Evolutionary conservation across 1,284 basidiomycete genomes (phyloP).

Genomic region (Fereydounia khargensis): DNA sequence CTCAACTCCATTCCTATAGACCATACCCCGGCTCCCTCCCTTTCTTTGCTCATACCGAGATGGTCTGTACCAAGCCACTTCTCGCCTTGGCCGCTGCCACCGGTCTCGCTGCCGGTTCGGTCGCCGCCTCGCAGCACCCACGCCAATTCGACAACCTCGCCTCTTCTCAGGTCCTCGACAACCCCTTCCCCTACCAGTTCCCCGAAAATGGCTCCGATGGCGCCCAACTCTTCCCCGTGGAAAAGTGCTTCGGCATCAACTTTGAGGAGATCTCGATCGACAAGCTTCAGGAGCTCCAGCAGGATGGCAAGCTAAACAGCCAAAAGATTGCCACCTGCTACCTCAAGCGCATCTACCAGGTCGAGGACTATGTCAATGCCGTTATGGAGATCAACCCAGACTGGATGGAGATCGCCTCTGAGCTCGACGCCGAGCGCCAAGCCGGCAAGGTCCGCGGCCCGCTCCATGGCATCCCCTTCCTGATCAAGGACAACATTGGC

Average conservation of each 20-base stretch:
- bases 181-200: background rate
- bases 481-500: slow-evolving; percentile 71
- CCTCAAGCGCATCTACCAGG: slow-evolving; percentile 69
- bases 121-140: too few relatives aligned
- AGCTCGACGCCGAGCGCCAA: slow-evolving; percentile 64
- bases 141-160: background rate
- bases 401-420: slow-evolving; percentile 60
- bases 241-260: background rate
- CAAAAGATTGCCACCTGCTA: slow-evolving; percentile 55
- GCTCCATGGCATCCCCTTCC: slow-evolving; percentile 70
- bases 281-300: background rate
- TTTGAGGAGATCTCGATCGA: background rate
- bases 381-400: slow-evolving; percentile 68
- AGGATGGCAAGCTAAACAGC: background rate
- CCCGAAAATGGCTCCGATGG: background rate
- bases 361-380: slow-evolving; percentile 65
- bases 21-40: too few relatives aligned
- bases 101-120: too few relatives aligned
- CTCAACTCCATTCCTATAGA: too few relatives aligned
- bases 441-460: slow-evolving; percentile 62
- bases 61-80: too few relatives aligned
- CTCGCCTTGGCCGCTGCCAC: too few relatives aligned
- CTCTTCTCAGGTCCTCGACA: background rate
- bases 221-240: background rate
- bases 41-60: too few relatives aligned